These are phyloP conservation scores for Hypoxylon crocopeplum DNA, from an alignment of 495 filamentous ascomycete genomes.

Conservation along the genomic window DNA sequence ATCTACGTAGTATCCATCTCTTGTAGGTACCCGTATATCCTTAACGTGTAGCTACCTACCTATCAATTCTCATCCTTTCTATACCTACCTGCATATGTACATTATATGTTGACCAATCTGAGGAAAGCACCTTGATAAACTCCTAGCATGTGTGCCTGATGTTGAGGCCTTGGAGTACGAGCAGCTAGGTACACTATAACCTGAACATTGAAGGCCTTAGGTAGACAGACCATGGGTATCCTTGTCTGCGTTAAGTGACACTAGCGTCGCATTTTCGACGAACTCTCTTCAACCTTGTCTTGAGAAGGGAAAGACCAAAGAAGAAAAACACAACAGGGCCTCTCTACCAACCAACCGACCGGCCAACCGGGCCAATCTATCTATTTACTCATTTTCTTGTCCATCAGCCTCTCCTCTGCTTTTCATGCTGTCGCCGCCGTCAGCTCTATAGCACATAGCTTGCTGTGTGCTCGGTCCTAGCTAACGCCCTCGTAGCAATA, in stretches of 20 bases:
- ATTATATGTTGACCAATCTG: no score
- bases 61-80: no score
- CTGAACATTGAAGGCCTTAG: slow-evolving; percentile 1
- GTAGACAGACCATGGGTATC: slow-evolving; percentile 9
- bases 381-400: slow-evolving; percentile 2
- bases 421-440: not conserved
- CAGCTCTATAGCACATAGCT: not conserved
- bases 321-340: slow-evolving; percentile 15
- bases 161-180: slow-evolving; percentile 7
- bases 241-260: slow-evolving; percentile 15
- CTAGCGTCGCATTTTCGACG: slow-evolving; percentile 31
- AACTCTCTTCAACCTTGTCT: slow-evolving; percentile 25
- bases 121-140: not conserved
- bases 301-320: slow-evolving; percentile 12
- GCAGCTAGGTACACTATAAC: no score
- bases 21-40: no score
- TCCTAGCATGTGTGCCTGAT: slow-evolving; percentile 9
- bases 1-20: no score
- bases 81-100: no score
- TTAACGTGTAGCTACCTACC: no score
- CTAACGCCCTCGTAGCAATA: not conserved
- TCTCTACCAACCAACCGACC: slow-evolving; percentile 3
- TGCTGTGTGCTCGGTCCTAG: not conserved
- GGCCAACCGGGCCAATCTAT: slow-evolving; percentile 8
- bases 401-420: not conserved